These are phyloP conservation scores for Peronospora destructor DNA, from an alignment of 352 stramenopile genomes.

Conservation along the genomic window DNA sequence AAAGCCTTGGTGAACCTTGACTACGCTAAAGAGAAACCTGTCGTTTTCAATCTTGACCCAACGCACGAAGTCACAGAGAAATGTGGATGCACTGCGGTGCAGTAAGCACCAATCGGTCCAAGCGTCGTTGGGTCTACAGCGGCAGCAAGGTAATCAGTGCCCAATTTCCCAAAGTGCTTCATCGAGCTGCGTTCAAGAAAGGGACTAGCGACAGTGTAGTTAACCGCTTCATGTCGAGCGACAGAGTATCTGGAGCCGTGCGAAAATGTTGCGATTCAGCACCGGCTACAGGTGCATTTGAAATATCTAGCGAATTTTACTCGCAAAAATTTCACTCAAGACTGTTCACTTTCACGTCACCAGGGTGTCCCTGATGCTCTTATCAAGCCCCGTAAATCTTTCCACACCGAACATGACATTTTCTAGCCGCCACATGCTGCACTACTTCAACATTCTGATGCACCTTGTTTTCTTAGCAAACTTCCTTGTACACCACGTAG, in stretches of 20 bases:
- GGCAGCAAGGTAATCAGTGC: conserved; percentile 42
- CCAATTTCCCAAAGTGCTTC: conserved; percentile 54
- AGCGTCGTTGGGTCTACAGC: conserved; percentile 15
- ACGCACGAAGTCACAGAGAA: neutral
- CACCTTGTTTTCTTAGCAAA: conserved; percentile 21
- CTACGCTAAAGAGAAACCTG: conserved; percentile 49
- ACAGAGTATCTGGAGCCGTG: too few relatives aligned
- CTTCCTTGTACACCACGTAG: conserved; percentile 23
- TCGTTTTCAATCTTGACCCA: conserved; percentile 11
- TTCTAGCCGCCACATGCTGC: neutral
- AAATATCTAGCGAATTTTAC: conserved; percentile 28
- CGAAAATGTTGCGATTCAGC: too few relatives aligned
- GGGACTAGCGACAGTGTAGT: neutral
- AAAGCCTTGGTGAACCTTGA: conserved; percentile 40
- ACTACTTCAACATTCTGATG: conserved; percentile 19
- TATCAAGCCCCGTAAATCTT: too few relatives aligned
- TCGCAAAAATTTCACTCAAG: conserved; percentile 22
- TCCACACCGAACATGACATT: too few relatives aligned
- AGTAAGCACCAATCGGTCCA: conserved; percentile 34
- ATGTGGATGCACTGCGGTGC: conserved; percentile 11
- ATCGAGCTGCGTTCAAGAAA: conserved; percentile 36
- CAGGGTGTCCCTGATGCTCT: too few relatives aligned
- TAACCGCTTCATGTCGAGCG: too few relatives aligned
- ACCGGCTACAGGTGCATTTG: conserved; percentile 27
- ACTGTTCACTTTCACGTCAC: too few relatives aligned